phyloP scores from a whole-genome alignment of 352 stramenopile genomes.

The Peronospora farinosa region DNA sequence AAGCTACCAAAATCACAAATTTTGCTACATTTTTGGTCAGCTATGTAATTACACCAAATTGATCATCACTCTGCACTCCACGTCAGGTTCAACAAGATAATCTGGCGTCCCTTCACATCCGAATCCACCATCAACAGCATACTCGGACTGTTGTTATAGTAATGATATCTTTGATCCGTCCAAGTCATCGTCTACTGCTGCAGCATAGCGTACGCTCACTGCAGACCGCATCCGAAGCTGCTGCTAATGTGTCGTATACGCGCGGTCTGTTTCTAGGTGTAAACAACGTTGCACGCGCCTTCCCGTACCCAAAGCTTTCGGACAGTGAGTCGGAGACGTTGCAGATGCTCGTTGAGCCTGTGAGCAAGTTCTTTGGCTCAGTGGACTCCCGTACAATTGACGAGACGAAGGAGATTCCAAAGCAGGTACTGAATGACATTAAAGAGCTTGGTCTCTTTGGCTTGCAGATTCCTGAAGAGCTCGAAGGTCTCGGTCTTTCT shows the following conservation, averaged over 20 bases:
- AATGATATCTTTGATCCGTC: slow-evolving; percentile 24
- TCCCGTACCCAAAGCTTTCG: slow-evolving; percentile 72
- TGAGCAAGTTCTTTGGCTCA: slow-evolving; percentile 69
- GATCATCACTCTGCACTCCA: too few species aligned
- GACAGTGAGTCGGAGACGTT: slow-evolving; percentile 74
- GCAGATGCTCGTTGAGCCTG: slow-evolving; percentile 79
- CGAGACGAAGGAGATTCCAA: slow-evolving; percentile 73
- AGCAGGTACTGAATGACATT: slow-evolving; percentile 62
- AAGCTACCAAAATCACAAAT: too few species aligned
- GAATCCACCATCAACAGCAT: too few species aligned
- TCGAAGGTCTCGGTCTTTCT: slow-evolving; percentile 68
- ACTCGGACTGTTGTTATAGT: too few species aligned
- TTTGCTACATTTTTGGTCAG: too few species aligned
- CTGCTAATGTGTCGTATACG: slow-evolving; percentile 69
- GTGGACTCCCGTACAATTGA: slow-evolving; percentile 74
- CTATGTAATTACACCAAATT: too few species aligned
- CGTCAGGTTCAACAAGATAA: too few species aligned
- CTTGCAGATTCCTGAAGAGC: slow-evolving; percentile 77
- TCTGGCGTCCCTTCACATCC: too few species aligned
- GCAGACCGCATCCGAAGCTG: slow-evolving; percentile 63
- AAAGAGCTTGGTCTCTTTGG: slow-evolving; percentile 84
- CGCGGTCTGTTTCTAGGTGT: slow-evolving; percentile 78
- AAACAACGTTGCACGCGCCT: slow-evolving; percentile 69
- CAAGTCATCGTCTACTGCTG: slow-evolving; percentile 16
- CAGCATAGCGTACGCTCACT: slow-evolving; percentile 32